These are phyloP conservation scores for Ascochyta koolunga DNA, from an alignment of 2,329 filamentous ascomycete genomes.

Conservation along the genomic window DNA sequence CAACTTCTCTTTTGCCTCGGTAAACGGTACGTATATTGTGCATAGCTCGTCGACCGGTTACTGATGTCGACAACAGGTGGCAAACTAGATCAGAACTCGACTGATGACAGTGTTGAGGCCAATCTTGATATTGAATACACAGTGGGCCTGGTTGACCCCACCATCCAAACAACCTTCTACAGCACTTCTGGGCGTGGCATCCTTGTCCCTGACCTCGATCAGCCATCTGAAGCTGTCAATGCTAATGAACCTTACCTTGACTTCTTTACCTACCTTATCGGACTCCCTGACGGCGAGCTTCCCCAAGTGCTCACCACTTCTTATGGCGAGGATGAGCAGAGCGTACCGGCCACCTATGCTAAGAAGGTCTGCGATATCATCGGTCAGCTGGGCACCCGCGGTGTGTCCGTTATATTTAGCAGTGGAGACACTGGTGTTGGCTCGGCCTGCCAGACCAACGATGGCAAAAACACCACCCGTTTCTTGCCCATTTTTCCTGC, in stretches of 20 bases:
- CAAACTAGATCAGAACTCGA: conserved; percentile 43
- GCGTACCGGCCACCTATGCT: conserved; percentile 45
- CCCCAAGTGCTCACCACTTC: conserved; percentile 48
- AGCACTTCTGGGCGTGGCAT: conserved; percentile 55
- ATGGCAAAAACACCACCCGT: conserved; percentile 51
- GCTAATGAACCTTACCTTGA: conserved; percentile 57
- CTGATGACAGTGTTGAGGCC: conserved; percentile 53
- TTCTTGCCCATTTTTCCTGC: conserved; percentile 56
- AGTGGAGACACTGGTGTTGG: conserved; percentile 50
- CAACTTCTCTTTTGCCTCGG: conserved; percentile 53
- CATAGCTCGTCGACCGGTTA: too few relatives aligned
- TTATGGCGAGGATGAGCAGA: conserved; percentile 51
- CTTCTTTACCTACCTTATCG: conserved; percentile 46
- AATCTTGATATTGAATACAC: conserved; percentile 60
- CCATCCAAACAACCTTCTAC: conserved; percentile 53
- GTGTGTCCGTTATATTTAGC: conserved; percentile 49
- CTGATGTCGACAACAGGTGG: conserved; percentile 28
- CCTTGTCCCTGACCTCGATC: conserved; percentile 56
- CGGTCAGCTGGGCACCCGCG: conserved; percentile 48
- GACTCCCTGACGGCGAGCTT: conserved; percentile 42
- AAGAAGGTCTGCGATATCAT: conserved; percentile 49
- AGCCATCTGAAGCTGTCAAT: conserved; percentile 50
- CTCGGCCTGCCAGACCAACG: conserved; percentile 54
- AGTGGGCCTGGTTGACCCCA: conserved; percentile 51
- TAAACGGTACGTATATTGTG: conserved; percentile 48